Evolutionary conservation across 2,329 filamentous ascomycete genomes (phyloP), one percentile per base, ranked within the genome.

Genomic region (Coleophoma crateriformis): DNA sequence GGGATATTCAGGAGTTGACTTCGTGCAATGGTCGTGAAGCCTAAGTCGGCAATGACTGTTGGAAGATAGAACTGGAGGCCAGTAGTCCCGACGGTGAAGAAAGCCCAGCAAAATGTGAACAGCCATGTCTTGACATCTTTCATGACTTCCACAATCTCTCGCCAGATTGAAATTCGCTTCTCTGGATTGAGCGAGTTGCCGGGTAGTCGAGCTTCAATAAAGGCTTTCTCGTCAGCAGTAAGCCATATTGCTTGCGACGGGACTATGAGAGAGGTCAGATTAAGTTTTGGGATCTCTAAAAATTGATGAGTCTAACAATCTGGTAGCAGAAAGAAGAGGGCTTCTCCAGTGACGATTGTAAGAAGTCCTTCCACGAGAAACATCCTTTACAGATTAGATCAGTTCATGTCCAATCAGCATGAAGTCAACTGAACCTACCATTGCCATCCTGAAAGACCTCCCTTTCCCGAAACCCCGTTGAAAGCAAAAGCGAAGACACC

Each of bases 261-360:
- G 47, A 74, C 71, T 73, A 35, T 38, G 5, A 27, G 13, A 10
- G 12, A 17, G 12, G 14, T 14, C 38, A 27, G 33, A 6, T 14
- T 15, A 15, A 22, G 14, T n/a, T 17, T 12, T 11, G 12, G n/a
- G 22, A 42, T 11, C 45, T 46, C 45, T 42, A 50, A 43, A 33
- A 33, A 17, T 50, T n/a, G 14, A n/a, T 5, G 19, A 19, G 34
- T 49, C 67, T 55, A 59, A 75, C 73, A 79, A 54, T 81, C 76
- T 0, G 77, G 77, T 0, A 82, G 65, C 0, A 75, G 48, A 46
- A 81, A 78, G 64, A 74, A 79, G 12, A 79, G 70, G 5, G 68
- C 58, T 4, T 75, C 57, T 7, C 76, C 74, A 0, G 75, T 43
- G 2, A 74, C 45, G 7, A 79, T 63, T 0, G 76, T 79, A 12